Percentiles rank a stretch among this genome's conserved stretches.
phyloP scores from a whole-genome alignment of 495 filamentous ascomycete species.

The Penicillium steckii region DNA sequence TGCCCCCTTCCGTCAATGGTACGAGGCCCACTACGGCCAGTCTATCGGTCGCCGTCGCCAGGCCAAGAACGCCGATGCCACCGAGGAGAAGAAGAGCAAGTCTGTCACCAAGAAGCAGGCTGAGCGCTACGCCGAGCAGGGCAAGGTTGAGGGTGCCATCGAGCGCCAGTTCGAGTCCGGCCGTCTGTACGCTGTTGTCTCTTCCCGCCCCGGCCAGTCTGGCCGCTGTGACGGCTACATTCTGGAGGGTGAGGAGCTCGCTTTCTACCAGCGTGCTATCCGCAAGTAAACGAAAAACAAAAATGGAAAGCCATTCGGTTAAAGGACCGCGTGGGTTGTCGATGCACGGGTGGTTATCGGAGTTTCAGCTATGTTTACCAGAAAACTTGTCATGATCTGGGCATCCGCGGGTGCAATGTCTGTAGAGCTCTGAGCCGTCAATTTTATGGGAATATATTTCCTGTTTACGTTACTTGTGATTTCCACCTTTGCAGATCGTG shows the following conservation, averaged over 20 bases:
- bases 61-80: slow-evolving; percentile 64
- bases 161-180: slow-evolving; percentile 99
- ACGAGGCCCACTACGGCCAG: slow-evolving; percentile 98
- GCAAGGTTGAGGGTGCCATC: slow-evolving; percentile 89
- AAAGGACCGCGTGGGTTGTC: slow-evolving; percentile 28
- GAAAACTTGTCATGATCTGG: slow-evolving; percentile 43
- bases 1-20: slow-evolving; percentile 99
- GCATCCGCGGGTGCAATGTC: slow-evolving; percentile 42
- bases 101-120: slow-evolving; percentile 94
- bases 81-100: slow-evolving; percentile 89
- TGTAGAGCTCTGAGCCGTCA: slow-evolving; percentile 46
- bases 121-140: slow-evolving; percentile 69
- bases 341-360: slow-evolving; percentile 44
- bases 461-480: slow-evolving; percentile 28
- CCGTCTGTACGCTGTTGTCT: slow-evolving; percentile 89
- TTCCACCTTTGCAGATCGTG: slow-evolving; percentile 6
- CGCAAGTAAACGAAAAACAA: slow-evolving; percentile 75
- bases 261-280: slow-evolving; percentile 98
- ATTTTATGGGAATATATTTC: slow-evolving; percentile 38
- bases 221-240: slow-evolving; percentile 96
- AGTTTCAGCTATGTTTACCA: slow-evolving; percentile 48
- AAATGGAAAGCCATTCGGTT: slow-evolving; percentile 32
- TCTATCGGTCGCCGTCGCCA: slow-evolving; percentile 85
- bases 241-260: slow-evolving; percentile 97
- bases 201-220: slow-evolving; percentile 92